phyloP scores from a whole-genome alignment of 192 early-diverging fungal species.

The Backusella parvicylindrica region DNA sequence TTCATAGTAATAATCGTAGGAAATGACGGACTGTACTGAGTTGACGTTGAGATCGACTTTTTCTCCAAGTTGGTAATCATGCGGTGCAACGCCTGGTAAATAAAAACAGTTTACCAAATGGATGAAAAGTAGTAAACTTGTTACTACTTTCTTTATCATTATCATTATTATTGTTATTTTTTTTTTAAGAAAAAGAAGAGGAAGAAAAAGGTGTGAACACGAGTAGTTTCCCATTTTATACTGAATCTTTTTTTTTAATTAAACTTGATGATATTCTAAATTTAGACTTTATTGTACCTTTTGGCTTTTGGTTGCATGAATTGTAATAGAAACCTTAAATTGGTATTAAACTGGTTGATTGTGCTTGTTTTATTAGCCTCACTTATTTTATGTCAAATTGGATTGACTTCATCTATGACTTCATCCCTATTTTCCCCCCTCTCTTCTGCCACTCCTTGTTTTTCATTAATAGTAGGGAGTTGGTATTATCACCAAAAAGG shows the following conservation, averaged over 20 bases:
- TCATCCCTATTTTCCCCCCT: neutral
- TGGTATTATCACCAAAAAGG: neutral
- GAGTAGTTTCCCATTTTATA: neutral
- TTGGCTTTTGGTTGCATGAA: neutral
- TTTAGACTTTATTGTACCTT: neutral
- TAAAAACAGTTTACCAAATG: constrained; percentile 60
- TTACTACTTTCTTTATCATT: neutral
- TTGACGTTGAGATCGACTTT: constrained; percentile 81
- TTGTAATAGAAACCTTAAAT: neutral
- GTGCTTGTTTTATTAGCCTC: neutral
- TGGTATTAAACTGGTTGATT: neutral
- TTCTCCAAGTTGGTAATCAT: constrained; percentile 70
- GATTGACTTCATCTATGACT: neutral
- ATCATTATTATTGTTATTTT: neutral
- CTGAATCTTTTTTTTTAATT: too few species aligned
- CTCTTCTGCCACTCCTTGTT: neutral
- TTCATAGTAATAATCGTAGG: constrained; percentile 87
- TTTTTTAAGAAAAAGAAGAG: neutral
- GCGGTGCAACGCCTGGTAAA: constrained; percentile 89
- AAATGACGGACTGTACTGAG: constrained; percentile 73
- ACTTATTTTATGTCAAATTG: too few species aligned
- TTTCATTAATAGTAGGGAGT: neutral
- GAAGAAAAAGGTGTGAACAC: neutral
- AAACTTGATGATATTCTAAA: neutral
- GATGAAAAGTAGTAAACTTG: neutral